Percentiles rank a stretch among this genome's conserved stretches.
phyloP scores from a whole-genome alignment of 768 basidiomycete genomes.

The Boletus pseudo-olivaceus region DNA sequence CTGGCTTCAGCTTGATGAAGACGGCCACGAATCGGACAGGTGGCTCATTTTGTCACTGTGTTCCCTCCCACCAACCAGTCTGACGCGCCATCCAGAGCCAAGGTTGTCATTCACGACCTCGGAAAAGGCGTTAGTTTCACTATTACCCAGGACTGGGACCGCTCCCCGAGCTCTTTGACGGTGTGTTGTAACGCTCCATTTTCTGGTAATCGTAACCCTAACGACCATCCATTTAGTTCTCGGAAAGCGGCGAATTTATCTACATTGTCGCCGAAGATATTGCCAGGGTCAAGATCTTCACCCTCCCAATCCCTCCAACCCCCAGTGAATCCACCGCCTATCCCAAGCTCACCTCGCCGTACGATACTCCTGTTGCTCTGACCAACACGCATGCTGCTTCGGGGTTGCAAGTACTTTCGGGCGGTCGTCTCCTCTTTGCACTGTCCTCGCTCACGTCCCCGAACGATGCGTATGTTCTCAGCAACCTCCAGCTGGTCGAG shows the following conservation, averaged over 20 bases:
- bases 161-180: slow-evolving; percentile 47
- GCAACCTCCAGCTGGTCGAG: slow-evolving; percentile 44
- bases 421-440: slow-evolving; percentile 65
- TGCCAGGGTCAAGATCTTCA: slow-evolving; percentile 73
- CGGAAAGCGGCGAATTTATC: slow-evolving; percentile 61
- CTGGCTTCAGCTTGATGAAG: slow-evolving; percentile 84
- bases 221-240: slow-evolving; percentile 50
- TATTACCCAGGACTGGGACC: slow-evolving; percentile 82
- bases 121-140: slow-evolving; percentile 62
- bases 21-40: slow-evolving; percentile 90
- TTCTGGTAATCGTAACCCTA: neutral
- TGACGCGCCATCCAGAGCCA: slow-evolving; percentile 43
- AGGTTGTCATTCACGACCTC: slow-evolving; percentile 79
- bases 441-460: slow-evolving; percentile 74
- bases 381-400: slow-evolving; percentile 57
- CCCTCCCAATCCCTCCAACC: slow-evolving; percentile 61
- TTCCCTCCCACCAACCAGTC: neutral
- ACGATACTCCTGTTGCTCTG: slow-evolving; percentile 53
- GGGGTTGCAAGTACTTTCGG: slow-evolving; percentile 57
- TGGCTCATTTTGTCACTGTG: slow-evolving; percentile 18
- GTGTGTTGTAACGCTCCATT: slow-evolving; percentile 4
- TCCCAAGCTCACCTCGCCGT: slow-evolving; percentile 41
- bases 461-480: slow-evolving; percentile 71
- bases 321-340: slow-evolving; percentile 52
- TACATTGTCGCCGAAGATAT: slow-evolving; percentile 77